These are phyloP conservation scores for Geopyxis carbonaria DNA, from an alignment of 495 filamentous ascomycete genomes.

Conservation along the genomic window DNA sequence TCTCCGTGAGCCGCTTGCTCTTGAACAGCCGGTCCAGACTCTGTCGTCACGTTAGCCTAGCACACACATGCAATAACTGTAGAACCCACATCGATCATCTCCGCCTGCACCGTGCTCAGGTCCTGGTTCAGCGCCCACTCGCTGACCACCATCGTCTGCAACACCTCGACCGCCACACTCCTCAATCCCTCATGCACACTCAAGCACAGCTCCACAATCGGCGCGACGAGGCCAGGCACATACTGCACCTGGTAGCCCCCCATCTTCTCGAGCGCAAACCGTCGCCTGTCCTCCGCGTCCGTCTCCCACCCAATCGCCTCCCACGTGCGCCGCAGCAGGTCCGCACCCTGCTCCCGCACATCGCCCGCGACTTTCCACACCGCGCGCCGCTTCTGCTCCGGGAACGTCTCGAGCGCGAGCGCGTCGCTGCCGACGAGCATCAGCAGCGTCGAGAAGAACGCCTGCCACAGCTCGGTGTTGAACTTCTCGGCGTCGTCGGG, in stretches of 20 bases:
- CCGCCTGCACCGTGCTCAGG: slow-evolving; percentile 77
- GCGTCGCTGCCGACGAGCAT: slow-evolving; percentile 76
- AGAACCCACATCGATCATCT: slow-evolving; percentile 60
- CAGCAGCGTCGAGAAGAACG: slow-evolving; percentile 77
- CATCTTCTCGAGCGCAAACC: slow-evolving; percentile 66
- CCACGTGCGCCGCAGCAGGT: slow-evolving; percentile 70
- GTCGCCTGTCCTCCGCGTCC: slow-evolving; percentile 41
- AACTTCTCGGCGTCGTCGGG: slow-evolving; percentile 87
- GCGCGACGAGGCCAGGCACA: slow-evolving; percentile 75
- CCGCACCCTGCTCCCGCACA: slow-evolving; percentile 78
- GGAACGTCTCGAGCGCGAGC: slow-evolving; percentile 85
- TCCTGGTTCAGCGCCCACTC: slow-evolving; percentile 97
- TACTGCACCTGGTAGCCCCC: slow-evolving; percentile 98
- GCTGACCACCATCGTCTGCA: slow-evolving; percentile 95
- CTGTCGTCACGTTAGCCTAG: slow-evolving; percentile 11
- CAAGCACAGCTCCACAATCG: slow-evolving; percentile 84
- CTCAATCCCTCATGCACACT: slow-evolving; percentile 88
- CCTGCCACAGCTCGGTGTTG: slow-evolving; percentile 82
- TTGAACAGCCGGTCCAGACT: slow-evolving; percentile 87
- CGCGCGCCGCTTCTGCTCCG: slow-evolving; percentile 85
- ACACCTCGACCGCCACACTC: slow-evolving; percentile 73
- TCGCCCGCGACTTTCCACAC: slow-evolving; percentile 99
- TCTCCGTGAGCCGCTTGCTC: slow-evolving; percentile 69
- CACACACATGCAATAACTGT: not conserved
- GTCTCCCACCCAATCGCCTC: slow-evolving; percentile 96